These are phyloP conservation scores for Leccinum idahoense DNA, from an alignment of 1,284 basidiomycete genomes.

Conservation along the genomic window DNA sequence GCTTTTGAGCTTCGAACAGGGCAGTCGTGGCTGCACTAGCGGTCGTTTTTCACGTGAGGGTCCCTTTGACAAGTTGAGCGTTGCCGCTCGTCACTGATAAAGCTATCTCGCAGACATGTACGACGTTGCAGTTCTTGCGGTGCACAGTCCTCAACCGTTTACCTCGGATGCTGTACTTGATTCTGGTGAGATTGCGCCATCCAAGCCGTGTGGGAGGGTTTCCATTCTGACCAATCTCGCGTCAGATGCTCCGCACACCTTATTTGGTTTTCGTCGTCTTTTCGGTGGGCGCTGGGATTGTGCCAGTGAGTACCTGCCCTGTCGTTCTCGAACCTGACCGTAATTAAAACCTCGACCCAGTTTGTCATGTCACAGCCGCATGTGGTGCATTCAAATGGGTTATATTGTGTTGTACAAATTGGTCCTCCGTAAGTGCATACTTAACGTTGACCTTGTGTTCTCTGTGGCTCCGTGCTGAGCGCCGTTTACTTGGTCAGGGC, in stretches of 20 bases:
- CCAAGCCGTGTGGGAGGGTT: slow-evolving; percentile 4
- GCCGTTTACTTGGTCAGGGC: slow-evolving; percentile 13
- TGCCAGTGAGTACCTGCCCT: slow-evolving; percentile 12
- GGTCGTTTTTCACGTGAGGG: slow-evolving; percentile 45
- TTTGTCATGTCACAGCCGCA: slow-evolving; percentile 31
- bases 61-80: neutral
- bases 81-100: slow-evolving; percentile 5
- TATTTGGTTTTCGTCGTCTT: slow-evolving; percentile 34
- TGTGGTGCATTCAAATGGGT: slow-evolving; percentile 36
- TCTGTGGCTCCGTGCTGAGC: slow-evolving; percentile 10
- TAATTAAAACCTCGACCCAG: slow-evolving; percentile 27
- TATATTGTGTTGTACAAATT: slow-evolving; percentile 43
- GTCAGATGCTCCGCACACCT: slow-evolving; percentile 36
- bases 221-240: slow-evolving; percentile 8
- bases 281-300: slow-evolving; percentile 22
- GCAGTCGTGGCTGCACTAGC: slow-evolving; percentile 42
- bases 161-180: slow-evolving; percentile 16
- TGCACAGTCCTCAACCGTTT: slow-evolving; percentile 10
- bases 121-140: slow-evolving; percentile 27
- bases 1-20: slow-evolving; percentile 30
- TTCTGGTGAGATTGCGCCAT: slow-evolving; percentile 11
- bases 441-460: slow-evolving; percentile 7
- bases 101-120: slow-evolving; percentile 34
- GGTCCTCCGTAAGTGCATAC: slow-evolving; percentile 33
- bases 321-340: neutral